phyloP scores from a whole-genome alignment of 192 early-diverging fungal species.

The Phycomyces blakesleeanus region DNA sequence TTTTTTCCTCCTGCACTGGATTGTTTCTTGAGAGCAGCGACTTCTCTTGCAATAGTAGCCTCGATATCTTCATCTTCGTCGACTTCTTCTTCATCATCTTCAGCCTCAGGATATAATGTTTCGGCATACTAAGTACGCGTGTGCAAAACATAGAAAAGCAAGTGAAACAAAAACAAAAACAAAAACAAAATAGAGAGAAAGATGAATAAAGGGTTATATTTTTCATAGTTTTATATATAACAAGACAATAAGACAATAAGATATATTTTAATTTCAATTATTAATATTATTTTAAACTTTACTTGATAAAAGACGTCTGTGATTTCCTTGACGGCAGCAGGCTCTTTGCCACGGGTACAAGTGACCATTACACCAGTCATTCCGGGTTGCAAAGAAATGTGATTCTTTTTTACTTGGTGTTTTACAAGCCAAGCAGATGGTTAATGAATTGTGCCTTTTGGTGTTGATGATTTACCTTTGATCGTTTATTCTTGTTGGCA shows the following conservation, averaged over 20 bases:
- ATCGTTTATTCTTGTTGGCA: too few species aligned
- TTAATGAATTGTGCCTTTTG: neutral
- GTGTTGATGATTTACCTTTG: neutral
- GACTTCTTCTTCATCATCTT: conserved; percentile 5
- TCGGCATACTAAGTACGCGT: conserved; percentile 15
- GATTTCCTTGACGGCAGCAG: conserved; percentile 40
- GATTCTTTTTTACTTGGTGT: neutral
- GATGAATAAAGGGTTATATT: too few species aligned
- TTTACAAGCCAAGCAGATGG: neutral
- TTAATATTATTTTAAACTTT: too few species aligned
- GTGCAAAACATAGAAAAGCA: neutral
- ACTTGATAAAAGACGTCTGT: conserved; percentile 47
- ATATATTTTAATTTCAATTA: too few species aligned
- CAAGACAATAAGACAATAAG: too few species aligned
- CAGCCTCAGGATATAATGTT: conserved; percentile 18
- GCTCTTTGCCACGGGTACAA: conserved; percentile 43
- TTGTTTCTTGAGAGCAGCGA: conserved; percentile 43
- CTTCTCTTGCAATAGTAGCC: conserved; percentile 49
- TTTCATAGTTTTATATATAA: too few species aligned
- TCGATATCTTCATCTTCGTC: conserved; percentile 51
- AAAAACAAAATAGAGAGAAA: too few species aligned
- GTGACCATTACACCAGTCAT: conserved; percentile 51
- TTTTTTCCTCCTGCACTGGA: conserved; percentile 24
- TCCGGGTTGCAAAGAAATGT: conserved; percentile 34
- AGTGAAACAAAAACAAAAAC: neutral